A percentile compares a stretch with the other conserved stretches of the same genome.
phyloP scores from a whole-genome alignment of 2,329 filamentous ascomycete species.

The Mollisia scopiformis region DNA sequence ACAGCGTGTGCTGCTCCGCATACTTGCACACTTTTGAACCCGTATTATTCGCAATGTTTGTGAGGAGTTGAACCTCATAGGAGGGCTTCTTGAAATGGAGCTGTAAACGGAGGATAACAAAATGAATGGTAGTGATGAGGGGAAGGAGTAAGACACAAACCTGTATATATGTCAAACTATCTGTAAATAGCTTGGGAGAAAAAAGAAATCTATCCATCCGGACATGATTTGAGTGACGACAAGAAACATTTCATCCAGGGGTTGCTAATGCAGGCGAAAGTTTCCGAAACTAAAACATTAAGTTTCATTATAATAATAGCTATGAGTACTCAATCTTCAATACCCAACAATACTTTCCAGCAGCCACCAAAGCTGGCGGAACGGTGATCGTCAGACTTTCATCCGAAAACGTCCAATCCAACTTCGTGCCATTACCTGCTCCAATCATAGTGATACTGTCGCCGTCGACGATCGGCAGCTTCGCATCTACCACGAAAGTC shows the following conservation, averaged over 20 bases:
- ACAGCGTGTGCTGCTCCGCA: constrained; percentile 14
- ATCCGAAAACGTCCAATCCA: constrained; percentile 29
- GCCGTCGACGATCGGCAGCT: constrained; percentile 49
- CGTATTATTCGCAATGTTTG: constrained; percentile 22
- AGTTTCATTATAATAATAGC: not conserved
- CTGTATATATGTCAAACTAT: too few relatives aligned
- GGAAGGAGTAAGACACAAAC: too few relatives aligned
- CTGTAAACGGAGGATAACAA: too few relatives aligned
- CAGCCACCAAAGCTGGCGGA: constrained; percentile 14
- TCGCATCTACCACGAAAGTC: constrained; percentile 44
- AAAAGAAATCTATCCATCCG: too few relatives aligned
- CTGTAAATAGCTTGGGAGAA: too few relatives aligned
- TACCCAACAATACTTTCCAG: constrained; percentile 24
- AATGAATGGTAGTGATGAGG: too few relatives aligned
- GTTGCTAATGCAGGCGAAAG: too few relatives aligned
- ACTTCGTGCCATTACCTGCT: constrained; percentile 34
- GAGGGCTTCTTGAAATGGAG: too few relatives aligned
- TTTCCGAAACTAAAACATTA: too few relatives aligned
- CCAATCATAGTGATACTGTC: constrained; percentile 51
- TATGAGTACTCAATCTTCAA: constrained; percentile 23
- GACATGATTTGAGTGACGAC: too few relatives aligned
- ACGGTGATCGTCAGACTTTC: constrained; percentile 32
- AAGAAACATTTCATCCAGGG: too few relatives aligned
- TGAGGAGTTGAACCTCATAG: too few relatives aligned
- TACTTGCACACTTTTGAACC: constrained; percentile 13